Evolutionary conservation across 306 rosid species (phyloP).

Genomic region (Vigna hirtella): DNA sequence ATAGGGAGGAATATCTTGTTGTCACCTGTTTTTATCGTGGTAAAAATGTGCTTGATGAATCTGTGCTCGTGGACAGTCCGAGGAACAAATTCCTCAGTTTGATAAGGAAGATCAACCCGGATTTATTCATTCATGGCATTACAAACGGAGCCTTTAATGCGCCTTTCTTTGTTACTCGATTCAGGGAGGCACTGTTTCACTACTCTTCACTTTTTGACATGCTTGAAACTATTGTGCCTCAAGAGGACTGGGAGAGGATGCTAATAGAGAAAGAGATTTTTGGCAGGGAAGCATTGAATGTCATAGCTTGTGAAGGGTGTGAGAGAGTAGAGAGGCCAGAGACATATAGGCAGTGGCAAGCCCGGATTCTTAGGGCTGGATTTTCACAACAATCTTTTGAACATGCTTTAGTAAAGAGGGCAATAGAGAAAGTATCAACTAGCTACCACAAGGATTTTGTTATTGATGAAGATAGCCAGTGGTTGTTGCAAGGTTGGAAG

Average conservation of each 20-base stretch:
- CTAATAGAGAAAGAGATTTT: constrained; percentile 84
- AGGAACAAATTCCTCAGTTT: constrained; percentile 70
- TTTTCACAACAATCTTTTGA: constrained; percentile 62
- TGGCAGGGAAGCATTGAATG: constrained; percentile 92
- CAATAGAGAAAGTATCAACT: constrained; percentile 59
- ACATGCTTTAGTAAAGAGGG: constrained; percentile 53
- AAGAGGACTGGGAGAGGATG: constrained; percentile 87
- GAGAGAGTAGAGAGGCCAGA: constrained; percentile 98
- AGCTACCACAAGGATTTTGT: constrained; percentile 84
- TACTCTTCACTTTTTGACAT: constrained; percentile 89
- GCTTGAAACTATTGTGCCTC: constrained; percentile 92
- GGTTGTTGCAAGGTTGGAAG: constrained; percentile 99
- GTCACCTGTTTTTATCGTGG: constrained; percentile 81
- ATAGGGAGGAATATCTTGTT: constrained; percentile 69
- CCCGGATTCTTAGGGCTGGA: constrained; percentile 83
- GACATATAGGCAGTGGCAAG: constrained; percentile 95
- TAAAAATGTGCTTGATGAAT: constrained; percentile 87
- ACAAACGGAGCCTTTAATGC: constrained; percentile 90
- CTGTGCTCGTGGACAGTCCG: constrained; percentile 75
- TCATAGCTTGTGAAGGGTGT: constrained; percentile 94
- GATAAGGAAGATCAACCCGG: constrained; percentile 76
- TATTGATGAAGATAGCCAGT: constrained; percentile 81
- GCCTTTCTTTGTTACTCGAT: constrained; percentile 93
- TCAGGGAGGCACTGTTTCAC: constrained; percentile 91
- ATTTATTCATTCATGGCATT: constrained; percentile 78